Evolutionary conservation across 257 asterid species (phyloP).

Genomic region (Handroanthus guayacan): DNA sequence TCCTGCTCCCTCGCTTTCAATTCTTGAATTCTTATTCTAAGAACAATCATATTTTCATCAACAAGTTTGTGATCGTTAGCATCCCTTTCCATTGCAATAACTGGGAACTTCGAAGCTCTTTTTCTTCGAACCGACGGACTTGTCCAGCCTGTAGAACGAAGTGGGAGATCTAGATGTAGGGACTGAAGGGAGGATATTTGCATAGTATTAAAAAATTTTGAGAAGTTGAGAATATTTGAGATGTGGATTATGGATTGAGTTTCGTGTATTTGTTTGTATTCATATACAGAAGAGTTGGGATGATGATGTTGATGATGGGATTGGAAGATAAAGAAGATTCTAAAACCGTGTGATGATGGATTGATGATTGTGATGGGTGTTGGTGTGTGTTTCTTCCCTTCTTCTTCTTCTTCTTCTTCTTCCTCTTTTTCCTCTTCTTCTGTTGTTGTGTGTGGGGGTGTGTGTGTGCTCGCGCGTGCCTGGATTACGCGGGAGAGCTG

Average conservation of each 20-base stretch:
- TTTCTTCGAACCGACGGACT: neutral
- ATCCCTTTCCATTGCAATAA: conserved; percentile 33
- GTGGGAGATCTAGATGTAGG: conserved; percentile 6
- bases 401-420: too few species aligned
- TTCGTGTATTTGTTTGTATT: neutral
- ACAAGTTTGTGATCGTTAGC: conserved; percentile 33
- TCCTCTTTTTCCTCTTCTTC: too few species aligned
- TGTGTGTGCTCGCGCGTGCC: too few species aligned
- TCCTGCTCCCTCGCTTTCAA: conserved; percentile 34
- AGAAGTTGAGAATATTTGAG: neutral
- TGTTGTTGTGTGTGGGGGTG: neutral
- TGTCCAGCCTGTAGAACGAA: neutral
- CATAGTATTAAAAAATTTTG: conserved; percentile 15
- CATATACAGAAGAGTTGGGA: neutral
- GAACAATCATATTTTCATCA: conserved; percentile 44
- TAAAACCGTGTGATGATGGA: conserved; percentile 30
- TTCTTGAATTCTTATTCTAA: conserved; percentile 43
- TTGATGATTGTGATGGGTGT: conserved; percentile 10
- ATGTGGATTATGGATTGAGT: neutral
- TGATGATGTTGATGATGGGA: neutral
- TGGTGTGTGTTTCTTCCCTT: too few species aligned
- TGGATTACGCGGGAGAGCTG: conserved; percentile 33
- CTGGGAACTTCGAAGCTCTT: neutral
- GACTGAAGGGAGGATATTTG: conserved; percentile 27
- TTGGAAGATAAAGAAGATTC: neutral